Base-by-base conservation (phyloP, 78 protist species). In the Bigelowiella natans region DNA sequence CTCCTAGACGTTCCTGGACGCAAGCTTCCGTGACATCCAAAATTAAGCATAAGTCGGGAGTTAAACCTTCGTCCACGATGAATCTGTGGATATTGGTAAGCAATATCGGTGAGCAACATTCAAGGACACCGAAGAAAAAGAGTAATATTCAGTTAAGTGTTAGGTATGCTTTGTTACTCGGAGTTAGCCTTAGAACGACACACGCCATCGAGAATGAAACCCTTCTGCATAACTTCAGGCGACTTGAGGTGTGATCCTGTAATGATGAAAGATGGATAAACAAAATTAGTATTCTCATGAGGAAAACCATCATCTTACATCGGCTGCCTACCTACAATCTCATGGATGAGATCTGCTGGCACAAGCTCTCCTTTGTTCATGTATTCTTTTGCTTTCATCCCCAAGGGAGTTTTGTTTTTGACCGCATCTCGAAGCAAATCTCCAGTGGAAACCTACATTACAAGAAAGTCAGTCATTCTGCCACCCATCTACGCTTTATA, bases 341-440 rank as follows among this genome's bases (percentile, higher is more conserved):
- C 1, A 30, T 30, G 31, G 73, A 90, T 85, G 18, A 91, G 34
- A 7, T 90, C 93, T 86, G 92, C 94, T 28, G 92, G 37, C 83
- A 88, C 95, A 26, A 95, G 93, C 85, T 92, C 94, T 82, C 98
- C 99, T 2, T 89, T 36, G 36, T 96, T 95, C 98, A 97, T 97
- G 83, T 93, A 83, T n/a, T n/a, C 89, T 93, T 98, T 97, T 29
- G 97, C 99, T 84, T 90, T 37, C 89, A 82, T 37, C n/a, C 98
- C 86, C 86, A 39, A 29, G 36, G 38, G 90, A 11, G 92, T 85
- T 0, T 39, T 40, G 1, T 86, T 92, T 26, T 90, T 89, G 34
- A 98, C 96, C 0, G 99, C 99, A 0, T 96, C 98, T 3, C 99
- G 95, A 31, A 98, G 95, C 95, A 96, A 87, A 84, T 98, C 99